Percentiles rank a stretch among this genome's conserved stretches.
Conservation (phyloP, 1,284 basidiomycete species). For the Omphalotus olearius region DNA sequence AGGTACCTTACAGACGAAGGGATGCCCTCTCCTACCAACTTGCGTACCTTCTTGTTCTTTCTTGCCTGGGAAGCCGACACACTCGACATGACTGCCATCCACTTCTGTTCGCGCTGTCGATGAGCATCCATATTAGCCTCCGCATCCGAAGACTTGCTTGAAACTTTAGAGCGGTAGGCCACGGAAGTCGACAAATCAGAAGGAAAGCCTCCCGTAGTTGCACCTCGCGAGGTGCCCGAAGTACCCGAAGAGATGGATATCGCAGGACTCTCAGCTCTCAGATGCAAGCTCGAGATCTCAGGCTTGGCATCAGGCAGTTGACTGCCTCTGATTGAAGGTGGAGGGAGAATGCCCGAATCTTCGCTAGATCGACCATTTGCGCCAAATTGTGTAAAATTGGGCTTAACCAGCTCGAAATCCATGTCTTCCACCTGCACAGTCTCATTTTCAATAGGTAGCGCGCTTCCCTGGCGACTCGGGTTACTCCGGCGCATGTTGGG, state of each 20-base stretch:
- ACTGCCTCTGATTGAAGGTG: not conserved
- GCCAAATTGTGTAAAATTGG: constrained; percentile 41
- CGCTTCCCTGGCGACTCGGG: constrained; percentile 30
- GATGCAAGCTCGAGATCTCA: constrained; percentile 24
- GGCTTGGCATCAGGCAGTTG: constrained; percentile 24
- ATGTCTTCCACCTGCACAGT: constrained; percentile 69
- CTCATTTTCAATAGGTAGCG: constrained; percentile 23
- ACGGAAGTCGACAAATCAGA: constrained; percentile 4
- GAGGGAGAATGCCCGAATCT: constrained; percentile 35
- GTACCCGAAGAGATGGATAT: constrained; percentile 35
- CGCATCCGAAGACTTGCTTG: constrained; percentile 18
- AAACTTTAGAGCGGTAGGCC: constrained; percentile 10
- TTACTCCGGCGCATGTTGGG: constrained; percentile 49
- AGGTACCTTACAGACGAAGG: constrained; percentile 82
- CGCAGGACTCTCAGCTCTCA: constrained; percentile 48
- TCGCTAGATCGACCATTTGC: constrained; percentile 41
- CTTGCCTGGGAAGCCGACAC: constrained; percentile 61
- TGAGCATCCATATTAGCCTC: constrained; percentile 58
- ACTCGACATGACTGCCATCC: constrained; percentile 66
- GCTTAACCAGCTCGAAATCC: constrained; percentile 74
- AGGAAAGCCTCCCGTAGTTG: constrained; percentile 5
- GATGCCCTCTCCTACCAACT: constrained; percentile 75
- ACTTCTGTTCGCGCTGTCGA: constrained; percentile 68
- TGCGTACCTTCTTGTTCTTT: constrained; percentile 83
- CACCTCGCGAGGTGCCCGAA: constrained; percentile 6